These are phyloP conservation scores for Diaporthe sp. DNA, from an alignment of 2,329 filamentous ascomycete species.

Conservation along the genomic window DNA sequence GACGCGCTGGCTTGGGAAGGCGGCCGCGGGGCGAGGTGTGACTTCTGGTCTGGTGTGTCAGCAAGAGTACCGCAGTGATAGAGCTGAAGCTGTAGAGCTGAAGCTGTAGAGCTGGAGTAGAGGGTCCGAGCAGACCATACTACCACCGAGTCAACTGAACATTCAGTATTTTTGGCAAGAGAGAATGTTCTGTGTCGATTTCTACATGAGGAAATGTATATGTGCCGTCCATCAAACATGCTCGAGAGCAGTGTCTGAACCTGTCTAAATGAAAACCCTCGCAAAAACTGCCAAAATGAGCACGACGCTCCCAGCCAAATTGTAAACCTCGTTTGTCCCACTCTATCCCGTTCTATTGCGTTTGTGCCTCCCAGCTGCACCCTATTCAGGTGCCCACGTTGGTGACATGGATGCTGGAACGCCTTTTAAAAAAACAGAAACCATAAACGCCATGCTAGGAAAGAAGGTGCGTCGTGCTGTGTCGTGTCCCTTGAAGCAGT, in stretches of 20 bases:
- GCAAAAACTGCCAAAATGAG: not conserved
- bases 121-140: not conserved
- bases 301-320: constrained; percentile 27
- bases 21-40: not conserved
- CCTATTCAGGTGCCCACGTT: constrained; percentile 1
- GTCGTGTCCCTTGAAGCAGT: constrained; percentile 18
- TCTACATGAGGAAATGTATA: constrained; percentile 3
- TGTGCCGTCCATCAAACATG: not conserved
- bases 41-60: not conserved
- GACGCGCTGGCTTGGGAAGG: constrained; percentile 7
- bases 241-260: constrained; percentile 14
- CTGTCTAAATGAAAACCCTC: constrained; percentile 7
- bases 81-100: not conserved
- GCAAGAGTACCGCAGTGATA: constrained; percentile 6
- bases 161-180: constrained; percentile 8
- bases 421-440: not conserved
- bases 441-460: constrained; percentile 37
- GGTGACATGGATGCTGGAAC: constrained; percentile 16
- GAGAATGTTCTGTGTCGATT: constrained; percentile 35
- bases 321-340: not conserved
- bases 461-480: constrained; percentile 33
- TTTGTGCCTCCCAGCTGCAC: not conserved
- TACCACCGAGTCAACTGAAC: not conserved
- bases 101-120: not conserved
- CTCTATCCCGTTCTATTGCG: constrained; percentile 12